Base-by-base conservation (phyloP, 306 rosid species). In the Elaeagnus macrophylla region DNA sequence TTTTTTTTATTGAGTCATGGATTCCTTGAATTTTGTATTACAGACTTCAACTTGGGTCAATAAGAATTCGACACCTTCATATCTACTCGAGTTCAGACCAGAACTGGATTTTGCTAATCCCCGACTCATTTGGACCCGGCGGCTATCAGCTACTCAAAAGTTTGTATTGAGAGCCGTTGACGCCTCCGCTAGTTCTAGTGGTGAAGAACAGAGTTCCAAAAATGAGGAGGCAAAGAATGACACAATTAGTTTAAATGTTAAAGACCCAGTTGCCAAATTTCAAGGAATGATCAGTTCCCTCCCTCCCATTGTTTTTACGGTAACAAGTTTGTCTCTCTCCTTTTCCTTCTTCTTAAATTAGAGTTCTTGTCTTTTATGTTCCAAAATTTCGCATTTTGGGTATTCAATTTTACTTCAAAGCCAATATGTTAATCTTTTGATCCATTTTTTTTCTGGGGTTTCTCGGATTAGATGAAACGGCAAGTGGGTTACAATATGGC, bases 401-500 rank as follows among this genome's bases (percentile, higher is more conserved):
- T 25, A n/a, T n/a, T n/a, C n/a, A 44, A 44, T 44, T n/a, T n/a
- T 13, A 13, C 49, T 7, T 6, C 46, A 9, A 41, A 7, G 18
- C n/a, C 12, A 7, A 15, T 45, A 45, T 12, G 16, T 7, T 45
- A 14, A 13, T 5, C 13, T 59, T 7, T 37, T 36, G 1, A 6
- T 44, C 38, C 8, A 44, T 11, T 64, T 9, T 62, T 9, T 7
- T 10, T 10, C 10, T 42, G 46, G 51, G 20, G 50, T 6, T 56
- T 41, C 5, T 12, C 12, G 20, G 9, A 41, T 37, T 61, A 86
- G 94, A 53, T 63, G 62, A 76, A 68, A 58, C 68, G 55, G 56
- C 71, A 72, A 36, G 37, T 38, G 39, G 81, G 82, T 32, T 65
- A 39, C 51, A 79, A 72, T 67, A 57, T 86, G 15, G 73, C 82